A percentile compares a stretch with the other conserved stretches of the same genome.
These are phyloP conservation scores for Didymella segeticola DNA, from an alignment of 2,329 filamentous ascomycete genomes.

Conservation along the genomic window DNA sequence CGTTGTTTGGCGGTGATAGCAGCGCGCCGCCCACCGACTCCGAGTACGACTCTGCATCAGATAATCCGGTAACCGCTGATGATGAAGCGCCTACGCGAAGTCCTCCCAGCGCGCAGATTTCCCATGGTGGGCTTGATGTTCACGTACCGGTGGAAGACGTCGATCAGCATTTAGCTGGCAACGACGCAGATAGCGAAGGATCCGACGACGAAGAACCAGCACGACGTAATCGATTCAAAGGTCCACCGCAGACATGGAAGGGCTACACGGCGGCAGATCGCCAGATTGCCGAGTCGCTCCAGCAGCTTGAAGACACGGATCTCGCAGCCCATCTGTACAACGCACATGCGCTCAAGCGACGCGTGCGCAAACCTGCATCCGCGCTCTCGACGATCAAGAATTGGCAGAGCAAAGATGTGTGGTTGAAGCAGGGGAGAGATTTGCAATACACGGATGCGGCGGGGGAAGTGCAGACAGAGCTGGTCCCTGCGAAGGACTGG, in stretches of 20 bases:
- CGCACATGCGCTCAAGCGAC: slow-evolving; percentile 70
- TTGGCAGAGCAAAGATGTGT: slow-evolving; percentile 52
- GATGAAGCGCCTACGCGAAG: slow-evolving; percentile 15
- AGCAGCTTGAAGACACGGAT: slow-evolving; percentile 69
- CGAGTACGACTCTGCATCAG: slow-evolving; percentile 20
- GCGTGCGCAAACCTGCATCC: slow-evolving; percentile 34
- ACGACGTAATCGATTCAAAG: slow-evolving; percentile 74
- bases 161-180: neutral
- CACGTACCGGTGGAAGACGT: neutral
- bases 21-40: slow-evolving; percentile 19
- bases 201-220: slow-evolving; percentile 18
- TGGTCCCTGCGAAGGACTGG: slow-evolving; percentile 67
- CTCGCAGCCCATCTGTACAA: slow-evolving; percentile 81
- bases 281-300: slow-evolving; percentile 67
- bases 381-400: slow-evolving; percentile 25
- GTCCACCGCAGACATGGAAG: slow-evolving; percentile 71
- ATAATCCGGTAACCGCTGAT: slow-evolving; percentile 11
- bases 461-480: slow-evolving; percentile 41
- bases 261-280: slow-evolving; percentile 67
- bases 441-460: slow-evolving; percentile 33
- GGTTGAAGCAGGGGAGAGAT: slow-evolving; percentile 45
- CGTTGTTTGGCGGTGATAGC: slow-evolving; percentile 47
- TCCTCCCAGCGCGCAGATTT: slow-evolving; percentile 23
- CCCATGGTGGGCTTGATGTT: neutral
- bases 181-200: slow-evolving; percentile 27